A percentile compares a stretch with the other conserved stretches of the same genome.
phyloP scores from a whole-genome alignment of 345 rosid genomes.

The Eucalyptus dawsonii region DNA sequence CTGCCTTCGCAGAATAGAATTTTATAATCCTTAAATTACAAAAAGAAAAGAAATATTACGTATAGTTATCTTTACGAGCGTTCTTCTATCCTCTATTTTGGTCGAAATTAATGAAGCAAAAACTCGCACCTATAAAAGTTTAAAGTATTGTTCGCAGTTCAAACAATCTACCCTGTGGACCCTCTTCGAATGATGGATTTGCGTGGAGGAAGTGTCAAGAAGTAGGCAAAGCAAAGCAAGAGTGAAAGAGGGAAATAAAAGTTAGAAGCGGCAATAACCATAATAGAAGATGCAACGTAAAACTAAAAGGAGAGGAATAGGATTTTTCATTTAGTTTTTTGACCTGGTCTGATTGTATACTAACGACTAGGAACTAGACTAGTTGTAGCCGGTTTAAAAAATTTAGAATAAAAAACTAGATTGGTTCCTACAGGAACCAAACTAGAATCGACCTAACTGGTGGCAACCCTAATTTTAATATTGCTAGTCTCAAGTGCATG shows the following conservation, averaged over 20 bases:
- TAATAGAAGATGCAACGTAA: background rate
- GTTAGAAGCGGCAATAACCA: background rate
- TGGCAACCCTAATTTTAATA: background rate
- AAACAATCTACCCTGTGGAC: too few species aligned
- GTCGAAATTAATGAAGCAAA: background rate
- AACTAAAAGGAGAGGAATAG: background rate
- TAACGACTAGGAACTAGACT: background rate
- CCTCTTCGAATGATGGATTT: background rate
- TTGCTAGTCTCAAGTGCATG: background rate
- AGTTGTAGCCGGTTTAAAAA: accelerated
- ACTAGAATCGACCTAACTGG: accelerated
- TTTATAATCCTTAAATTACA: background rate
- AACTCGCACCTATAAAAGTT: background rate
- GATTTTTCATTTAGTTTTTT: background rate
- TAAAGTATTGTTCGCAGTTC: too few species aligned
- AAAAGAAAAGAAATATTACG: accelerated
- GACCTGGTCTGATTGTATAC: background rate
- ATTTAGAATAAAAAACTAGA: accelerated
- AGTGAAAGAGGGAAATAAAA: background rate
- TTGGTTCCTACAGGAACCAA: accelerated
- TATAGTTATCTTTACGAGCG: background rate
- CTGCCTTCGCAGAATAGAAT: background rate
- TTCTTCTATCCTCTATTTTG: background rate
- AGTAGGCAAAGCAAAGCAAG: background rate
- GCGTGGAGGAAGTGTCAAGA: background rate